These are phyloP conservation scores for Rhizophora apiculata DNA, from an alignment of 345 rosid genomes.

Conservation along the genomic window DNA sequence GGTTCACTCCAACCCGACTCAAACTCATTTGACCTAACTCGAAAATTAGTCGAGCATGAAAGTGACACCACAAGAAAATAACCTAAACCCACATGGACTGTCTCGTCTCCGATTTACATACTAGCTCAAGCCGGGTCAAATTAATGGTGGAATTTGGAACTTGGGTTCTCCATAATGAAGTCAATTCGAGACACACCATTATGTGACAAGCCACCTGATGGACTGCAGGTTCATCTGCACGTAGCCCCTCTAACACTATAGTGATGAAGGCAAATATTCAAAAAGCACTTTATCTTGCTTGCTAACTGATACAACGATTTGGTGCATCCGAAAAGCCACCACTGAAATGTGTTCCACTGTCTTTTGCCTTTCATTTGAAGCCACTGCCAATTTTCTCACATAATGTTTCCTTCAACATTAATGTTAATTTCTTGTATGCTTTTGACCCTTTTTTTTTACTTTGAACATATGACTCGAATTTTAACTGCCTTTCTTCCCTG, in stretches of 20 bases:
- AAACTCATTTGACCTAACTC: too few relatives aligned
- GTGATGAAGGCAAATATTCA: not conserved
- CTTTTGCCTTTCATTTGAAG: not conserved
- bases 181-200: conserved; percentile 27
- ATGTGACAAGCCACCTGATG: conserved; percentile 11
- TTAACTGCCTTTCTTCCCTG: not conserved
- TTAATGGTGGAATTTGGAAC: too few relatives aligned
- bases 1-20: too few relatives aligned
- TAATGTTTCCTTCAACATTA: too few relatives aligned
- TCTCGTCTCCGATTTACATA: too few relatives aligned
- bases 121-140: too few relatives aligned
- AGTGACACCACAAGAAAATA: too few relatives aligned
- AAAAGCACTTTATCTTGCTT: conserved; percentile 12
- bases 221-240: conserved; percentile 7
- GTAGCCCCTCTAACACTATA: conserved; percentile 16
- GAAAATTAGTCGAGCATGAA: too few relatives aligned
- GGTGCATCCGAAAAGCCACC: not conserved
- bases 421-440: too few relatives aligned
- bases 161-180: conserved; percentile 15
- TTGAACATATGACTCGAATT: not conserved
- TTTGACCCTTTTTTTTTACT: too few relatives aligned
- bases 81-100: too few relatives aligned
- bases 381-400: not conserved
- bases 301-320: not conserved
- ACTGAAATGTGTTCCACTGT: not conserved